Percentiles rank a stretch among this genome's conserved stretches.
These are phyloP conservation scores for Tremellales sp. DNA, from an alignment of 1,284 basidiomycete genomes.

Conservation along the genomic window DNA sequence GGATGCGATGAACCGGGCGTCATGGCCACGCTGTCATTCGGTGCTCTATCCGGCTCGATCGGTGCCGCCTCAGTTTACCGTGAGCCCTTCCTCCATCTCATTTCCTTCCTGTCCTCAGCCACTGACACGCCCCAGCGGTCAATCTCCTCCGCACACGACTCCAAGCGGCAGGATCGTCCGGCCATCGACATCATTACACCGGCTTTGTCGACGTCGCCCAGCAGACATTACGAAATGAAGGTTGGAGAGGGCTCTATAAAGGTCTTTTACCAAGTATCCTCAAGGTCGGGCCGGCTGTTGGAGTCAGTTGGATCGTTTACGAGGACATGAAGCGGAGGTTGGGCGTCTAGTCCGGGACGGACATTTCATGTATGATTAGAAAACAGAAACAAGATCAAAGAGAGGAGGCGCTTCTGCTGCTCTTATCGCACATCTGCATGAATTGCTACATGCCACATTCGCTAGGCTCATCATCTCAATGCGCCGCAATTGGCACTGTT, in stretches of 20 bases:
- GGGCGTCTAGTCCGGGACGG: conserved; percentile 39
- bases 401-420: too few relatives aligned
- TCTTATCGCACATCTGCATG: too few relatives aligned
- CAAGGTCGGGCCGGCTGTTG: conserved; percentile 92
- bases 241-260: conserved; percentile 92
- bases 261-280: conserved; percentile 85
- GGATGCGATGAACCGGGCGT: conserved; percentile 77
- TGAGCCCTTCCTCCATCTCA: conserved; percentile 19
- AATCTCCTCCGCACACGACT: conserved; percentile 91
- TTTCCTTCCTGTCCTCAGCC: not conserved
- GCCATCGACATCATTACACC: conserved; percentile 82
- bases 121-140: conserved; percentile 51
- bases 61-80: conserved; percentile 89
- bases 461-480: too few relatives aligned
- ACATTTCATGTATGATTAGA: too few relatives aligned
- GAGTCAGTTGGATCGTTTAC: conserved; percentile 83
- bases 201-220: conserved; percentile 81
- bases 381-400: too few relatives aligned
- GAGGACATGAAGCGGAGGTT: conserved; percentile 44
- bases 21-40: conserved; percentile 76
- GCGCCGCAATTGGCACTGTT: not conserved
- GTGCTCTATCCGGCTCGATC: conserved; percentile 81
- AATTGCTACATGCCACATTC: too few relatives aligned
- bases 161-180: conserved; percentile 90
- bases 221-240: conserved; percentile 79